These are phyloP conservation scores for Verticillium albo-atrum DNA, from an alignment of 2,329 filamentous ascomycete genomes.

Conservation along the genomic window DNA sequence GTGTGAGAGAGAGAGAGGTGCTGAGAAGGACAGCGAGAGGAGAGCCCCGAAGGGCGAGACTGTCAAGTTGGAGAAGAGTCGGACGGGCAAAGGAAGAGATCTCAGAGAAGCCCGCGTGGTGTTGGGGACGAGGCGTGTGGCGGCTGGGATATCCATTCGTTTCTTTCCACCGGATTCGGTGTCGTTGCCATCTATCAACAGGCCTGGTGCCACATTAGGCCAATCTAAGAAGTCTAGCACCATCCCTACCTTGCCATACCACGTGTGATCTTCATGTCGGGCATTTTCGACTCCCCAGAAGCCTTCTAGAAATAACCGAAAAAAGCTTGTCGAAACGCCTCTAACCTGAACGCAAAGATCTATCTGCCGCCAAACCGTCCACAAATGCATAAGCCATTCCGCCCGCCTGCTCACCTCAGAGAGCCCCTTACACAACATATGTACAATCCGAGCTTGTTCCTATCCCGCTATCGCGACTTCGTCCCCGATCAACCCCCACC, in stretches of 20 bases:
- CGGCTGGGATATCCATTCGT: not conserved
- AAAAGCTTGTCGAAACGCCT: no score
- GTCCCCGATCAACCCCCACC: not conserved
- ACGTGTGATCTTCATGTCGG: no score
- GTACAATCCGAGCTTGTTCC: conserved; percentile 7
- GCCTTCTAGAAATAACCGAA: no score
- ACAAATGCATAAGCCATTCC: not conserved
- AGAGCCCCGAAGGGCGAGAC: not conserved
- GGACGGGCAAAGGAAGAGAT: not conserved
- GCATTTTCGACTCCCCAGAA: no score
- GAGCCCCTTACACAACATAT: not conserved
- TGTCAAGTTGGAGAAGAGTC: not conserved
- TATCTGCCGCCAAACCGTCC: not conserved
- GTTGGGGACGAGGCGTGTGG: not conserved
- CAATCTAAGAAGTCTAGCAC: not conserved
- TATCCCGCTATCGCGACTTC: conserved; percentile 11
- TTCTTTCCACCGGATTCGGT: not conserved
- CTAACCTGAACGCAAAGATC: not conserved
- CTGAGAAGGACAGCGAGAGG: not conserved
- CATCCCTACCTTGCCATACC: not conserved
- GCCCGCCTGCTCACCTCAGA: not conserved
- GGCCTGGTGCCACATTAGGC: not conserved
- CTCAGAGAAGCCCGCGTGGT: not conserved
- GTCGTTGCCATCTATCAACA: not conserved
- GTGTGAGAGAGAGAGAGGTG: not conserved